A percentile compares a stretch with the other conserved stretches of the same genome.
phyloP scores from a whole-genome alignment of 148 eudicot genomes.

The Polygonum maritimum region DNA sequence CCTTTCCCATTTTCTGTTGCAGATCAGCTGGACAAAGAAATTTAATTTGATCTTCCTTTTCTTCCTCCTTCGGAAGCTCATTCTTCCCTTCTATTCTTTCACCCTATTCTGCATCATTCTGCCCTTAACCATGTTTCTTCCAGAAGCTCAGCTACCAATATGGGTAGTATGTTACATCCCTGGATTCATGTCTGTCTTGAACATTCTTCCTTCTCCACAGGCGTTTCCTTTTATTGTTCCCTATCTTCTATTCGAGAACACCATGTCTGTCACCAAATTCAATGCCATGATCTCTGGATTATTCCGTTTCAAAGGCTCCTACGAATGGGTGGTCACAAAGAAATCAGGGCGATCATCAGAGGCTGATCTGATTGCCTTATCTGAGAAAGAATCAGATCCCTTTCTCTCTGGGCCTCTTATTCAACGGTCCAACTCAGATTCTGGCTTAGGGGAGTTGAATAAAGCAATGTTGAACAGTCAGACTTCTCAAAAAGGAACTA shows the following conservation, averaged over 20 bases:
- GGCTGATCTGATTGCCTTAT: conserved; percentile 54
- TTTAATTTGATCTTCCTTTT: conserved; percentile 67
- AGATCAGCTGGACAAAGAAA: conserved; percentile 78
- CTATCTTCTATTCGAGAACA: conserved; percentile 74
- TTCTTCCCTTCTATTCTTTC: conserved; percentile 89
- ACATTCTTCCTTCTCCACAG: conserved; percentile 79
- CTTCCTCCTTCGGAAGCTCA: conserved; percentile 83
- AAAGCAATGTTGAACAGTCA: conserved; percentile 26
- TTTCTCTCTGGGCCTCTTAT: conserved; percentile 16
- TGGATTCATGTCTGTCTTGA: conserved; percentile 71
- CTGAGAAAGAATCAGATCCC: conserved; percentile 47
- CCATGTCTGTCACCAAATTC: conserved; percentile 93
- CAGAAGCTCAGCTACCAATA: conserved; percentile 80
- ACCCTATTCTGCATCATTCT: conserved; percentile 91
- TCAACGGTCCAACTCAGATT: conserved; percentile 57
- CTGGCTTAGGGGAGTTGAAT: conserved; percentile 63
- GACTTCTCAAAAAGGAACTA: conserved; percentile 34
- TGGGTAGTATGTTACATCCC: conserved; percentile 95
- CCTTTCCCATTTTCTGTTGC: conserved; percentile 25
- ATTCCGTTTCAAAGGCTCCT: conserved; percentile 61
- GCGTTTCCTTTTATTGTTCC: conserved; percentile 89
- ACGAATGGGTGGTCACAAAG: conserved; percentile 92
- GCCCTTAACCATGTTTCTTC: conserved; percentile 85
- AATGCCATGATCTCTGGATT: conserved; percentile 93
- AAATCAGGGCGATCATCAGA: conserved; percentile 89